Evolutionary conservation across 2,329 filamentous ascomycete species (phyloP).

Genomic region (Helotiales sp.): DNA sequence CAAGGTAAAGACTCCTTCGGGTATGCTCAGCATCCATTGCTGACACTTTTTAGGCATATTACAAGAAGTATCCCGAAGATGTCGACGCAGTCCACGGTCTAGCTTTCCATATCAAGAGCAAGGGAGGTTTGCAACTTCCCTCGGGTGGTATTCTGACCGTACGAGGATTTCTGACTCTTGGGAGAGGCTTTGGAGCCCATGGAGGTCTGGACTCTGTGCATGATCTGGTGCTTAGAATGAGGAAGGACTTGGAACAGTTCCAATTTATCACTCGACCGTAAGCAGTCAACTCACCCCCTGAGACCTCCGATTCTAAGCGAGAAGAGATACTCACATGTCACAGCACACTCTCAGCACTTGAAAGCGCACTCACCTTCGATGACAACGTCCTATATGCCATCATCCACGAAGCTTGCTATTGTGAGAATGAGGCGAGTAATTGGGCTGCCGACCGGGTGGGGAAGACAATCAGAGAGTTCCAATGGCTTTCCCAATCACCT

Average conservation of each 20-base stretch:
- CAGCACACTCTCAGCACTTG: conserved; percentile 67
- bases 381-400: conserved; percentile 81
- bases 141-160: conserved; percentile 76
- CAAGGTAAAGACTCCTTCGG: conserved; percentile 21
- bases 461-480: conserved; percentile 51
- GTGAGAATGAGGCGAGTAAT: conserved; percentile 66
- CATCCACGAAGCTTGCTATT: conserved; percentile 88
- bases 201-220: conserved; percentile 80
- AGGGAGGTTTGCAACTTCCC: conserved; percentile 66
- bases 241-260: conserved; percentile 75
- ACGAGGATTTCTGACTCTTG: conserved; percentile 75
- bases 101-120: conserved; percentile 58
- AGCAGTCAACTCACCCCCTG: neutral
- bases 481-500: conserved; percentile 46
- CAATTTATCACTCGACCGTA: conserved; percentile 72
- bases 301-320: neutral
- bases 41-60: conserved; percentile 59
- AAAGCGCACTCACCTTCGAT: conserved; percentile 72
- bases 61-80: conserved; percentile 85
- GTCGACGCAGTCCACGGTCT: conserved; percentile 63
- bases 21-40: neutral
- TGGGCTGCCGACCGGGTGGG: conserved; percentile 78
- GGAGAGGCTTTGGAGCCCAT: conserved; percentile 78
- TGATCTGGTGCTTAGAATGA: conserved; percentile 70
- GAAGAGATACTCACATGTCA: neutral